These are phyloP conservation scores for Anthracocystis setariae DNA, from an alignment of 1,284 basidiomycete genomes.

Conservation along the genomic window DNA sequence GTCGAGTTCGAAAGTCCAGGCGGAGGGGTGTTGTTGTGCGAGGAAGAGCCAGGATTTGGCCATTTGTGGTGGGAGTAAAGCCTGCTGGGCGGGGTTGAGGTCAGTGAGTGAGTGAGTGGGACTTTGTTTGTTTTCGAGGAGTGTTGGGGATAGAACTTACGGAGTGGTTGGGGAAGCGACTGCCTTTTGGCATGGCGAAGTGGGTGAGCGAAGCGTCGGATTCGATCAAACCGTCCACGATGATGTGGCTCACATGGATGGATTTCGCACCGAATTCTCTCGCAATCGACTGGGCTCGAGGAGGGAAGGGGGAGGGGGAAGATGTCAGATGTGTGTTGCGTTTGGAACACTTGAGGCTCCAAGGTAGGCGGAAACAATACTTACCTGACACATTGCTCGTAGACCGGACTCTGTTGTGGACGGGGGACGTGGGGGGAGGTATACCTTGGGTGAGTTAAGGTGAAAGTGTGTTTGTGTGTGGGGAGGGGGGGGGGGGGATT, in stretches of 20 bases:
- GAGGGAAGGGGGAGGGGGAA: no score
- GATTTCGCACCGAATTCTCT: slow-evolving; percentile 45
- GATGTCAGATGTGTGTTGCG: no score
- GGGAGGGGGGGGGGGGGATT: no score
- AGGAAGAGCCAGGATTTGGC: slow-evolving; percentile 62
- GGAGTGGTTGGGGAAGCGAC: slow-evolving; percentile 42
- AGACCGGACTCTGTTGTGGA: slow-evolving; percentile 45
- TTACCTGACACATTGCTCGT: slow-evolving; percentile 50
- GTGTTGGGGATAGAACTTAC: slow-evolving; percentile 14
- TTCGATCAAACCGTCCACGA: slow-evolving; percentile 59
- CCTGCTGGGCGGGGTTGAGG: slow-evolving; percentile 12
- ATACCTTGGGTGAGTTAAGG: no score
- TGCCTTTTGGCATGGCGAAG: slow-evolving; percentile 47
- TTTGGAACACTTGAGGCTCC: not conserved
- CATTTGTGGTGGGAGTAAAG: slow-evolving; percentile 51
- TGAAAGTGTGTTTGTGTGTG: no score
- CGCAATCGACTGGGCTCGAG: slow-evolving; percentile 30
- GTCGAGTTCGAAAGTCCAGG: slow-evolving; percentile 59
- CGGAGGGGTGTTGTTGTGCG: slow-evolving; percentile 50
- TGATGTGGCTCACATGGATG: slow-evolving; percentile 55
- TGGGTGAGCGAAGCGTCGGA: slow-evolving; percentile 43
- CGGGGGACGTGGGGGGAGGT: no score
- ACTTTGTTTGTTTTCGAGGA: not conserved
- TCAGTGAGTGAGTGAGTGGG: no score
- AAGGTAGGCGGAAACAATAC: not conserved